Percentiles rank a stretch among this genome's conserved stretches.
These are phyloP conservation scores for Raphanus sativus DNA, from an alignment of 345 rosid genomes.

Conservation along the genomic window DNA sequence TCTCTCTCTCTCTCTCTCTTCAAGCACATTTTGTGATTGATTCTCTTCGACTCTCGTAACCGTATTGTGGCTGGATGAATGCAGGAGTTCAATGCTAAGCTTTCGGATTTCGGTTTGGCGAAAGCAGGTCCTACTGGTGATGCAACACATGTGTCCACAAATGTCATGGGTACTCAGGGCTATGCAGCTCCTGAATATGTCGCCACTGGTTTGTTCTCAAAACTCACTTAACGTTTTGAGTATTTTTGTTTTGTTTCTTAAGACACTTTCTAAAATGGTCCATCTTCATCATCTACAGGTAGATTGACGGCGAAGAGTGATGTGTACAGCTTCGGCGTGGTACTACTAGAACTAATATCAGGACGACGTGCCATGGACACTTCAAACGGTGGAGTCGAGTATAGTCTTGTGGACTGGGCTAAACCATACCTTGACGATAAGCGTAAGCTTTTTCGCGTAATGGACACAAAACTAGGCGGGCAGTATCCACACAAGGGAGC, in stretches of 20 bases:
- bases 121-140: constrained; percentile 99
- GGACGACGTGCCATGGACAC: constrained; percentile 57
- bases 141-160: constrained; percentile 92
- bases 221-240: neutral
- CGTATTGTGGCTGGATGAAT: constrained; percentile 1
- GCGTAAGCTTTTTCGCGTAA: constrained; percentile 61
- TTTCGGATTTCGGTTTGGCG: constrained; percentile 98
- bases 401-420: constrained; percentile 81
- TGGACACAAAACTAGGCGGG: constrained; percentile 75
- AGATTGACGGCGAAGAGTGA: constrained; percentile 62
- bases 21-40: neutral
- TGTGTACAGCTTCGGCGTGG: constrained; percentile 77
- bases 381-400: constrained; percentile 51
- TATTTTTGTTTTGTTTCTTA: constrained; percentile 12
- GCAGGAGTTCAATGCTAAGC: constrained; percentile 88
- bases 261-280: neutral
- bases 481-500: constrained; percentile 68
- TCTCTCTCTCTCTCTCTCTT: neutral
- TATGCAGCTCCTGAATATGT: constrained; percentile 98
- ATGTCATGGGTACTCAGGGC: constrained; percentile 91
- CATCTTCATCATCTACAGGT: constrained; percentile 46
- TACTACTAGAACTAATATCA: constrained; percentile 60
- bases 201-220: constrained; percentile 71
- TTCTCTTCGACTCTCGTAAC: neutral
- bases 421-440: constrained; percentile 60